Evolutionary conservation across 225 moss, liverwort and hornwort species (phyloP), one percentile per base, ranked within the genome.

Genomic region (Sphagnum contortum): DNA sequence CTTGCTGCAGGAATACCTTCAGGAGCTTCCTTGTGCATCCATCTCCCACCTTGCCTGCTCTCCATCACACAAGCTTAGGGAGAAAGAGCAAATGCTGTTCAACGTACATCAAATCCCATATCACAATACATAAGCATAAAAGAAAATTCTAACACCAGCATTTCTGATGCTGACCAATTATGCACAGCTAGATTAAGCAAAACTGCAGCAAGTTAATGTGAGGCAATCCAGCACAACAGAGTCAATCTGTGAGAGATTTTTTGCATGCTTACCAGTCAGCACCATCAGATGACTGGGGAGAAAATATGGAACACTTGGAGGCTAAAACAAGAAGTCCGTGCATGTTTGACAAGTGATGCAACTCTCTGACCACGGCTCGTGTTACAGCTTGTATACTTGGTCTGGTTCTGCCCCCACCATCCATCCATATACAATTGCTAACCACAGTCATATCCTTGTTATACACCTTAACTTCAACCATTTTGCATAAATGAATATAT

Each of bases 321-420:
- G 55, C 84, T 73, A 84, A 75, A 66, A 81, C 75, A 61, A 81
- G 71, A 52, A 84, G 73, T 66, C 78, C 80, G 73, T 75, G 64
- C 14, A 78, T 73, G 4, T 78, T 70, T n/a, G 84, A 84, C 64
- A 78, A 45, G 54, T 62, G 73, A 61, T 78, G 84, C 0, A 84
- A 59, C 80, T 84, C 77, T 78, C 84, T 75, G 46, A 81, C 84
- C n/a, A 84, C 75, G 47, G 78, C 80, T 71, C 81, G 80, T 80
- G 78, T 81, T 45, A 81, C 80, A 13, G 73, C 78, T 75, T 84
- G 84, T 49, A 84, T 72, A 56, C 80, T 80, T 29, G 71, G 66
- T 57, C 58, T 49, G 50, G 72, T 66, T 55, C 66, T 76, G 51
- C 70, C 73, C 56, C 48, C 57, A 6, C 6, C 10, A 53, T 10